These are phyloP conservation scores for Salix arbutifolia DNA, from an alignment of 345 rosid genomes.

Conservation along the genomic window DNA sequence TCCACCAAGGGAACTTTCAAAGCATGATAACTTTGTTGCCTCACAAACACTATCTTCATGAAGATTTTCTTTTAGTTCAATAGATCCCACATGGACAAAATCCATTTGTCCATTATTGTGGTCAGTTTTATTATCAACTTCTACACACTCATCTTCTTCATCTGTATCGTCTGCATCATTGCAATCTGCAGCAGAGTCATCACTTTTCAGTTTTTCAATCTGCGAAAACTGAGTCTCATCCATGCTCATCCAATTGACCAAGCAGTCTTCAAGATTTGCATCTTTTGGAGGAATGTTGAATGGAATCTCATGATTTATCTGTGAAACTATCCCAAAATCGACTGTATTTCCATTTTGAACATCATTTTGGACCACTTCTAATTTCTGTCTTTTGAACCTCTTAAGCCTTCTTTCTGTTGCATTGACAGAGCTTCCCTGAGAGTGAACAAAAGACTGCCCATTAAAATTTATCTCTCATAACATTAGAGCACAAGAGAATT, in stretches of 20 bases:
- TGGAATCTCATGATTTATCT: constrained; percentile 6
- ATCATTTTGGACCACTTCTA: constrained; percentile 5
- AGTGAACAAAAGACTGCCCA: constrained; percentile 3
- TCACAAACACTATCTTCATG: constrained; percentile 3
- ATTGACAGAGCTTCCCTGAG: constrained; percentile 28
- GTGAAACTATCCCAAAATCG: constrained; percentile 20
- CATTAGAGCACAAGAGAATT: too few species aligned
- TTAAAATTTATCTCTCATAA: background rate
- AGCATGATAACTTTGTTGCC: constrained; percentile 1
- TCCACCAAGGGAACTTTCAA: constrained; percentile 4
- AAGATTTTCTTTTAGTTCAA: constrained; percentile 8
- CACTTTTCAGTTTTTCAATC: constrained; percentile 23
- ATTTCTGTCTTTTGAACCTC: constrained; percentile 41
- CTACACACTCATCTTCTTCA: constrained; percentile 28
- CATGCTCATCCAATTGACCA: constrained; percentile 47
- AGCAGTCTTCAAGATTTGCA: constrained; percentile 11
- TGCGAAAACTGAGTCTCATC: constrained; percentile 29
- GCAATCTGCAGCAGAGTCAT: constrained; percentile 20
- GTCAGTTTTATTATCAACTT: constrained; percentile 15
- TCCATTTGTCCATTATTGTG: constrained; percentile 14
- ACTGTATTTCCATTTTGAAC: constrained; percentile 14
- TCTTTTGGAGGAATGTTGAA: background rate
- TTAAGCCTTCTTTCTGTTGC: constrained; percentile 19
- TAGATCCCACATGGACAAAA: background rate
- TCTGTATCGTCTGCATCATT: constrained; percentile 34